A percentile compares a stretch with the other conserved stretches of the same genome.
phyloP scores from a whole-genome alignment of 768 basidiomycete genomes.

The Amanita fuliginea region DNA sequence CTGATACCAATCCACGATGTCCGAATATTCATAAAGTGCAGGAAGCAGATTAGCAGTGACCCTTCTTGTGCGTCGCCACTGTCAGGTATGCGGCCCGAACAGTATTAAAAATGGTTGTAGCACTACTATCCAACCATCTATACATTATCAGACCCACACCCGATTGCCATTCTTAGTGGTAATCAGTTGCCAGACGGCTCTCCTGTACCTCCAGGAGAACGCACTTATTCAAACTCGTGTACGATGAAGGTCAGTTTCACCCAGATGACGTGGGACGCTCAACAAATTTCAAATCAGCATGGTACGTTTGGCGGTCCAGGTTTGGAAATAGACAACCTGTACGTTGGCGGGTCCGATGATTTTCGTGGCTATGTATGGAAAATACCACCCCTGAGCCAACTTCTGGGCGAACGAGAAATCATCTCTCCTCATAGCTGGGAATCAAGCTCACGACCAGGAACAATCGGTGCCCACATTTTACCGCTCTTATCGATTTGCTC shows the following conservation, averaged over 20 bases:
- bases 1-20: not conserved
- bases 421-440: slow-evolving; percentile 38
- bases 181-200: slow-evolving; percentile 44
- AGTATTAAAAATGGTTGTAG: slow-evolving; percentile 24
- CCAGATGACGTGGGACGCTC: not conserved
- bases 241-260: slow-evolving; percentile 61
- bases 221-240: slow-evolving; percentile 59
- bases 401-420: slow-evolving; percentile 34
- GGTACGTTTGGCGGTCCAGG: slow-evolving; percentile 64
- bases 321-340: slow-evolving; percentile 43
- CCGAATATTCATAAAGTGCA: slow-evolving; percentile 14
- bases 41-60: slow-evolving; percentile 56
- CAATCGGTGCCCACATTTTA: slow-evolving; percentile 22
- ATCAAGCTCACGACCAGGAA: slow-evolving; percentile 18
- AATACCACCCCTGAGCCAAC: slow-evolving; percentile 38
- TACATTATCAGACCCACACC: slow-evolving; percentile 50
- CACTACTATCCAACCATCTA: slow-evolving; percentile 67
- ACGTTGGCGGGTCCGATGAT: slow-evolving; percentile 74
- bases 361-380: slow-evolving; percentile 75
- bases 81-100: not conserved
- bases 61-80: slow-evolving; percentile 37
- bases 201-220: slow-evolving; percentile 30
- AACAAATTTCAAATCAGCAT: slow-evolving; percentile 31
- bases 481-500: not conserved
- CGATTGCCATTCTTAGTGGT: slow-evolving; percentile 60